Evolutionary conservation across 257 asterid genomes (phyloP), one percentile per base, ranked within the genome.

Genomic region (Scutellaria galericulata): DNA sequence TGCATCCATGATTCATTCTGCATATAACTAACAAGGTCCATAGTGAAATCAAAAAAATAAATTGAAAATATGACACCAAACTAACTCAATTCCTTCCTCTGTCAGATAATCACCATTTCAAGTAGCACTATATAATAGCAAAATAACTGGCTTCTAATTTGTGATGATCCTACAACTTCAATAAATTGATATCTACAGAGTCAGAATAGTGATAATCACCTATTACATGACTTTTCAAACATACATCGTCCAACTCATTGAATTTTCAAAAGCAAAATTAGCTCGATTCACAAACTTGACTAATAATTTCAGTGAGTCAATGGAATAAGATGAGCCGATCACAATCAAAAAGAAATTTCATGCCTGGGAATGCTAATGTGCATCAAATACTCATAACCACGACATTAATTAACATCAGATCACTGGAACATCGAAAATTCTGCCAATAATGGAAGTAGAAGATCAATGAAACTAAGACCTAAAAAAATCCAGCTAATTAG

Each of bases 261-360:
- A 47, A 39, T 44, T 35, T 59, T 46, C 40, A 9, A 64, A 64
- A 74, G 57, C 52, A 20, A 18, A 18, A 18, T 18, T 18, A 18
- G 18, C 18, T 67, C 31, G 35, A 45, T 71, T 41, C 12, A 66
- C 42, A 64, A 75, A 70, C 56, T 27, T 66, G 24, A 71, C 71
- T 18, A 41, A 55, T 48, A 46, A 48, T 47, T 64, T 73, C 44
- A n/a, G 12, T 7, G 53, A 40, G 50, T 40, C 55, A 76, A 54
- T 41, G 46, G 11, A 27, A 70, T 52, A 46, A 13, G 8, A 57
- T 41, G 47, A 31, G 52, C 47, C 1, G 52, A 62, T 62, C 76
- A 74, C 45, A 72, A 24, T 10, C 53, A 74, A 55, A 27, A 41
- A 37, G 15, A 51, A 27, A 10, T 2, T 5, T 1, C 51, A 52